These are phyloP conservation scores for Blakeslea trispora DNA, from an alignment of 371 early-diverging fungal species.

Conservation along the genomic window DNA sequence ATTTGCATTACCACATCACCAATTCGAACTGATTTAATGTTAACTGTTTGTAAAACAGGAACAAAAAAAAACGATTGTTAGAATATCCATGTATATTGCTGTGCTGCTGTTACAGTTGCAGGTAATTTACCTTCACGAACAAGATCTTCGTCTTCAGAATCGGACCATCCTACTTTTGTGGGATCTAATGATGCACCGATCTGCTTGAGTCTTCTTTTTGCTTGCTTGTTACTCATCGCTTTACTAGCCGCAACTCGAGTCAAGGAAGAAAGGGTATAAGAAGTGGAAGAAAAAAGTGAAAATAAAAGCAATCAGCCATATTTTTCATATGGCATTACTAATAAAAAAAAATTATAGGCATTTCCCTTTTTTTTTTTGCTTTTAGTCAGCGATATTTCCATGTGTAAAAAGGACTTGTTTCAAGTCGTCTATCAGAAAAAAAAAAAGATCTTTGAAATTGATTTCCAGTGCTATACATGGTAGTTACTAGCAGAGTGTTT, in stretches of 20 bases:
- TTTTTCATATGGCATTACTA: neutral
- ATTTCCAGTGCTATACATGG: no score
- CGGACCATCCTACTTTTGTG: slow-evolving; percentile 45
- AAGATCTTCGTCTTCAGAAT: slow-evolving; percentile 52
- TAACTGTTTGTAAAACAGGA: no score
- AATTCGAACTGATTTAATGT: slow-evolving; percentile 51
- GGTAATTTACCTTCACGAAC: slow-evolving; percentile 35
- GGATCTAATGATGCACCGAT: slow-evolving; percentile 43
- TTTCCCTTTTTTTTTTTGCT: no score
- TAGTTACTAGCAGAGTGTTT: no score
- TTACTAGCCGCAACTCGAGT: no score
- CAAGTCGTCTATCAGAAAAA: no score
- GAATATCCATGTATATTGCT: no score
- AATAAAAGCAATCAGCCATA: neutral
- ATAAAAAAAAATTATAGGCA: no score
- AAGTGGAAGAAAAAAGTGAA: slow-evolving; percentile 1
- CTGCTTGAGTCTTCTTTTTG: slow-evolving; percentile 48
- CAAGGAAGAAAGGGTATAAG: slow-evolving; percentile 6
- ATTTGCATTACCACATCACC: slow-evolving; percentile 69
- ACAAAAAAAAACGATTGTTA: no score
- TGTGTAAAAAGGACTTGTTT: no score
- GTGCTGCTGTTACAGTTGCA: neutral
- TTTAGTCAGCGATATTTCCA: no score
- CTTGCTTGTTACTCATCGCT: slow-evolving; percentile 36
- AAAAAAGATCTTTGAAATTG: no score